These are phyloP conservation scores for Stevia rebaudiana DNA, from an alignment of 140 eudicot genomes.

Conservation along the genomic window DNA sequence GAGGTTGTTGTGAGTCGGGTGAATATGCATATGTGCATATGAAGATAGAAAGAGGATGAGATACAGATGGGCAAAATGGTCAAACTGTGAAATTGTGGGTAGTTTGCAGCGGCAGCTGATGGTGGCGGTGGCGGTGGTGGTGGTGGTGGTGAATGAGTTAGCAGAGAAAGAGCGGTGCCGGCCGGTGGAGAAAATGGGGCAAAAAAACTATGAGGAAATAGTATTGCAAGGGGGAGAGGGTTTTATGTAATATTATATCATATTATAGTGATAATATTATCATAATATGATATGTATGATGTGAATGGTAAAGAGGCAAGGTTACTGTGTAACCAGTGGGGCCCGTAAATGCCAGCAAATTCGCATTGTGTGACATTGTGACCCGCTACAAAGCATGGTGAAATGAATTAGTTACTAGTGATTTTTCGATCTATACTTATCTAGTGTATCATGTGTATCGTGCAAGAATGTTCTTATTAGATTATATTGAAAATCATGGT, in stretches of 20 bases:
- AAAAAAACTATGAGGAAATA: slow-evolving; percentile 10
- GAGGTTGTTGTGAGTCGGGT: slow-evolving; percentile 1
- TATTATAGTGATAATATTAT: no score
- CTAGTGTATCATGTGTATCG: no score
- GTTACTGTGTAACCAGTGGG: slow-evolving; percentile 2
- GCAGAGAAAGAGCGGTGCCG: slow-evolving; percentile 19
- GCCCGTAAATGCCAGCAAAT: no score
- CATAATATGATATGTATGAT: slow-evolving; percentile 12
- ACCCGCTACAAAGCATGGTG: no score
- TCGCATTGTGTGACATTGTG: no score
- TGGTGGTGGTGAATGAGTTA: background rate
- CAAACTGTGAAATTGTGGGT: background rate
- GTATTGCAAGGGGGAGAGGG: slow-evolving; percentile 9
- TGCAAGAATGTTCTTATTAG: no score
- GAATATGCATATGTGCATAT: slow-evolving; percentile 13
- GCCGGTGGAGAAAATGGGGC: slow-evolving; percentile 21
- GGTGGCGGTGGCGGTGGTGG: slow-evolving; percentile 7
- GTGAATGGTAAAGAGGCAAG: slow-evolving; percentile 24
- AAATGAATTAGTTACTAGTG: no score
- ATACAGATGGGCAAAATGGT: background rate
- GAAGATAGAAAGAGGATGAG: background rate
- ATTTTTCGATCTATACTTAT: no score
- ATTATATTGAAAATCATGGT: no score
- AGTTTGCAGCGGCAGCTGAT: slow-evolving; percentile 10
- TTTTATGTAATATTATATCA: slow-evolving; percentile 20